phyloP scores from a whole-genome alignment of 495 filamentous ascomycete species.

The Penicillium longicatenatum region DNA sequence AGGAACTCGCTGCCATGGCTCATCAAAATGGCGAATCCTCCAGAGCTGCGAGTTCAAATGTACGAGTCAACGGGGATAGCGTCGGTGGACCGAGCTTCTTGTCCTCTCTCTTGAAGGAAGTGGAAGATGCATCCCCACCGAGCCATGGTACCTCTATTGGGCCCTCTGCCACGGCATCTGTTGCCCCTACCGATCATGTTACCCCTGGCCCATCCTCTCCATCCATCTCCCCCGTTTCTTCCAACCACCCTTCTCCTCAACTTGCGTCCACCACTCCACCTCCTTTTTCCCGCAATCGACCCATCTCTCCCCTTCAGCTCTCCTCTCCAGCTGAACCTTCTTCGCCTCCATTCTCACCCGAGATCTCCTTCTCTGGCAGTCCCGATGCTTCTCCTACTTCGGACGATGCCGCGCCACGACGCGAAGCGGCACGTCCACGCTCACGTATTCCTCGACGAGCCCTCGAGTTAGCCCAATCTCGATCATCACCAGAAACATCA shows the following conservation, averaged over 20 bases:
- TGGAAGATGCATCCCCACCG: constrained; percentile 66
- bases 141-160: constrained; percentile 53
- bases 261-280: constrained; percentile 75
- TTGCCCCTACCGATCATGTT: constrained; percentile 42
- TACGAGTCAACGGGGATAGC: constrained; percentile 35
- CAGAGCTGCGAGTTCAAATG: constrained; percentile 36
- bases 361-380: constrained; percentile 38
- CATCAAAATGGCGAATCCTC: constrained; percentile 50
- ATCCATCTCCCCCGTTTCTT: constrained; percentile 68
- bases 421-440: constrained; percentile 18
- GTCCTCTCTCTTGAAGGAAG: constrained; percentile 81
- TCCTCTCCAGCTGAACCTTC: constrained; percentile 65
- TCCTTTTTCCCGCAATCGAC: constrained; percentile 59
- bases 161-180: constrained; percentile 49
- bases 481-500: constrained; percentile 53
- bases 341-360: constrained; percentile 58
- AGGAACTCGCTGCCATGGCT: constrained; percentile 48
- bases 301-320: constrained; percentile 68
- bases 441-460: constrained; percentile 40
- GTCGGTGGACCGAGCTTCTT: constrained; percentile 65
- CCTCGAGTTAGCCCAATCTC: constrained; percentile 27
- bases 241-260: constrained; percentile 66
- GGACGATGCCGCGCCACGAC: not conserved
- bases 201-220: constrained; percentile 69
- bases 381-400: constrained; percentile 23